These are phyloP conservation scores for Elsinoe necatrix DNA, from an alignment of 2,329 filamentous ascomycete species.

Conservation along the genomic window DNA sequence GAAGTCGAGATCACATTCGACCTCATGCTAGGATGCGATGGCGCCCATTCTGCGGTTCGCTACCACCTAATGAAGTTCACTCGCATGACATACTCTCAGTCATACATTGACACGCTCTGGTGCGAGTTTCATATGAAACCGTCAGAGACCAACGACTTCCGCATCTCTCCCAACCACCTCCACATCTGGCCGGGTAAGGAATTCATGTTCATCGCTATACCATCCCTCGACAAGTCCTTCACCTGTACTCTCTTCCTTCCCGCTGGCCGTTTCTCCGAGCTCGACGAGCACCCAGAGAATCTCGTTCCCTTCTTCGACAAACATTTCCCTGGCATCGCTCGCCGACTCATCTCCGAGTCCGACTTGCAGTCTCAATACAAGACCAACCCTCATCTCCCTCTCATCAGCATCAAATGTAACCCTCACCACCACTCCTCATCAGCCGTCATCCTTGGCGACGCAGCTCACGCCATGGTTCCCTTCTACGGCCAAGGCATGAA, in stretches of 20 bases:
- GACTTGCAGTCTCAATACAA: constrained; percentile 68
- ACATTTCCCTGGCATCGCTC: constrained; percentile 79
- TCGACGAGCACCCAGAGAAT: constrained; percentile 54
- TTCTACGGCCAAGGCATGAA: constrained; percentile 99
- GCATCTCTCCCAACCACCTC: constrained; percentile 82
- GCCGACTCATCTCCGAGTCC: constrained; percentile 54
- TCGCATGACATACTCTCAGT: constrained; percentile 82
- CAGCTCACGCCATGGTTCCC: constrained; percentile 94
- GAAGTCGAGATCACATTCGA: constrained; percentile 86
- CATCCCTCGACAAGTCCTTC: constrained; percentile 79
- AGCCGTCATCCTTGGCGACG: constrained; percentile 82
- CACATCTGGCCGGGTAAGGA: constrained; percentile 95
- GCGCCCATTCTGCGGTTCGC: constrained; percentile 82
- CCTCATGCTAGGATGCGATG: constrained; percentile 88
- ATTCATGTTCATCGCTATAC: constrained; percentile 98
- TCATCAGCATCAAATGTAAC: constrained; percentile 87
- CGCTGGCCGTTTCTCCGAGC: constrained; percentile 54
- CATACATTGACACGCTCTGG: constrained; percentile 95
- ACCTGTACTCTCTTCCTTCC: constrained; percentile 92
- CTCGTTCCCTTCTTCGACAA: constrained; percentile 67
- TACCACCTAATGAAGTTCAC: constrained; percentile 95
- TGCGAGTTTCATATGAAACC: constrained; percentile 76
- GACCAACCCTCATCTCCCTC: constrained; percentile 76
- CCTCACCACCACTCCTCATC: constrained; percentile 74
- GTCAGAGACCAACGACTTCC: constrained; percentile 48